phyloP scores from a whole-genome alignment of 495 filamentous ascomycete species.

The Ramalina intermedia region DNA sequence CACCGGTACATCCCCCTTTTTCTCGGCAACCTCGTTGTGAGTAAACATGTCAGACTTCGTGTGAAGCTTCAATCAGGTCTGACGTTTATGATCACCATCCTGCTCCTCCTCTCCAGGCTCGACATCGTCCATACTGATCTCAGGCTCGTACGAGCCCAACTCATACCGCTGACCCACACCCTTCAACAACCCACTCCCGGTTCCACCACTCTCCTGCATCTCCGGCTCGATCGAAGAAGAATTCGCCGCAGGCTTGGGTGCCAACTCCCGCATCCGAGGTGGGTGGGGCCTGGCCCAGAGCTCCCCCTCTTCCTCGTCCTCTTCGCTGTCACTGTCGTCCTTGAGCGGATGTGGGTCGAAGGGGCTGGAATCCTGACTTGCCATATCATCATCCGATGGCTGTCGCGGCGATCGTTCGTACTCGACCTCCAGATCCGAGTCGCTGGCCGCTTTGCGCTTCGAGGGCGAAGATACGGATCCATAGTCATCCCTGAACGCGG shows the following conservation, averaged over 20 bases:
- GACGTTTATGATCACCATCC: not conserved
- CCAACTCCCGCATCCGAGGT: not conserved
- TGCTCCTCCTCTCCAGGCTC: constrained; percentile 3
- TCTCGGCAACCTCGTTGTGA: too few relatives aligned
- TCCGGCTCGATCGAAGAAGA: constrained; percentile 7
- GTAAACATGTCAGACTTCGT: too few relatives aligned
- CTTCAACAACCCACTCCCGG: not conserved
- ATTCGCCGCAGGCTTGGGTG: not conserved
- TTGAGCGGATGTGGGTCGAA: constrained; percentile 2
- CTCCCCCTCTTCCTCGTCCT: not conserved
- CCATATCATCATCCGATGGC: not conserved
- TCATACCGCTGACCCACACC: not conserved
- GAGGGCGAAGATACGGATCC: constrained; percentile 4
- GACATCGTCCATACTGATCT: constrained; percentile 13
- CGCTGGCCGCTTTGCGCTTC: constrained; percentile 11
- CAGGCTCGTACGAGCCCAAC: constrained; percentile 6
- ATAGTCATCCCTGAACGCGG: not conserved
- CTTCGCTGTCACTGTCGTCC: not conserved
- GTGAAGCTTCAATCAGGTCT: not conserved
- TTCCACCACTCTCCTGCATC: constrained; percentile 8
- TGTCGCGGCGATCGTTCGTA: constrained; percentile 7
- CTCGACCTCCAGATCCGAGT: constrained; percentile 5
- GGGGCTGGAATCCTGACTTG: not conserved
- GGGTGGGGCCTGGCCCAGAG: not conserved
- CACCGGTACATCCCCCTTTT: too few relatives aligned